Evolutionary conservation across 257 asterid genomes (phyloP), one percentile per base, ranked within the genome.

Genomic region (Solanum pinnatisectum): DNA sequence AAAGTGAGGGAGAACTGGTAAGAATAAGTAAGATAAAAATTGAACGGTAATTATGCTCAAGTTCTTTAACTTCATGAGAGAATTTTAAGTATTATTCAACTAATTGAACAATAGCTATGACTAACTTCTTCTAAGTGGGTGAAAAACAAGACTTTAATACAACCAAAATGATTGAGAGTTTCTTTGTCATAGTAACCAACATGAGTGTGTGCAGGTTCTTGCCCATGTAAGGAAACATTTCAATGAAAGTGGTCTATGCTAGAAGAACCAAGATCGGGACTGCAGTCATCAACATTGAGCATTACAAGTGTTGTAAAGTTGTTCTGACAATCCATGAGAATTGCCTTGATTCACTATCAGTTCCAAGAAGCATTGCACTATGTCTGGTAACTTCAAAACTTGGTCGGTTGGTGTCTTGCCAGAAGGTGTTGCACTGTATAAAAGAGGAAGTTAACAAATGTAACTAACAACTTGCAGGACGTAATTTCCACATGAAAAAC

Each of bases 161-260:
- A 81, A 46, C 68, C 87, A 87, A 88, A 89, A 76, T 79, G 87
- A 89, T 88, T 87, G 68, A 92, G 89, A 91, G 94, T 91, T 90
- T 93, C 86, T 93, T 72, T 92, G 87, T 89, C 91, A 83, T 93
- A 94, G 93, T 96, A 93, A 95, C 93, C 87, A 83, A 90, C 92
- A 93, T 93, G 96, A 94, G 91, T 93, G 91, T 94, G 87, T 96
- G 98, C 99, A 96, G 99, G 98, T 95, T 91, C 88, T 86, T 93
- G 91, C 93, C 87, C 89, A 92, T 92, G n/a, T 86, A 93, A 95
- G 94, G 93, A 96, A 94, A 94, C 94, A 89, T 92, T 93, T 81
- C 92, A 90, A 32, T 46, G 85, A 81, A 46, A 88, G 96, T 92
- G 95, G 20, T 92, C 93, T 90, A 90, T 88, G 91, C 93, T 87